Percentiles rank a stretch among this genome's conserved stretches.
These are phyloP conservation scores for Penicillium psychrosexuale DNA, from an alignment of 2,329 filamentous ascomycete species.

Conservation along the genomic window DNA sequence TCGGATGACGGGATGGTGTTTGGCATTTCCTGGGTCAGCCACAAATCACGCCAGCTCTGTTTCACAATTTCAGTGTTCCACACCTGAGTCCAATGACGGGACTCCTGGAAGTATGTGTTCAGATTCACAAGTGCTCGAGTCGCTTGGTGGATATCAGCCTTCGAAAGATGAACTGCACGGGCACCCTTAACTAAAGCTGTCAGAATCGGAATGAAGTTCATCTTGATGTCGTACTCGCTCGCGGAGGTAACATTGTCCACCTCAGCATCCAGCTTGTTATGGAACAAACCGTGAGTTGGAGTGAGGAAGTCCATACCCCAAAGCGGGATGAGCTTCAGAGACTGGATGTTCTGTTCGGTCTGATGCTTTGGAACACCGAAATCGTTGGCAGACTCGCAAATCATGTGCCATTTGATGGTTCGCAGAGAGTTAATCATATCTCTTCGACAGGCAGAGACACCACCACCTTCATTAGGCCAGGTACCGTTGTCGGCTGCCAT, in stretches of 20 bases:
- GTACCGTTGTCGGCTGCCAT: slow-evolving; percentile 54
- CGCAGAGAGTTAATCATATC: slow-evolving; percentile 55
- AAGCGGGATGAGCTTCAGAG: slow-evolving; percentile 53
- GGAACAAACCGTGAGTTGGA: slow-evolving; percentile 54
- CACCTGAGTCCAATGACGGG: slow-evolving; percentile 49
- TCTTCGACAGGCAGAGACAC: slow-evolving; percentile 55
- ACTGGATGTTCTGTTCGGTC: slow-evolving; percentile 55
- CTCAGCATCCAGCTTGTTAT: slow-evolving; percentile 53
- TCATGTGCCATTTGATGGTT: slow-evolving; percentile 55
- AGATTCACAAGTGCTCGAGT: slow-evolving; percentile 50
- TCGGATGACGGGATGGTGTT: slow-evolving; percentile 36
- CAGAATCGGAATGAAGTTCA: slow-evolving; percentile 54
- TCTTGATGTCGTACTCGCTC: slow-evolving; percentile 49
- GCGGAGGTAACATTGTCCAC: slow-evolving; percentile 49
- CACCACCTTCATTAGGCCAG: slow-evolving; percentile 54
- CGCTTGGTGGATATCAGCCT: slow-evolving; percentile 44
- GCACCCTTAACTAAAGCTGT: slow-evolving; percentile 51
- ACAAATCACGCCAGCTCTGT: slow-evolving; percentile 47
- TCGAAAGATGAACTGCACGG: slow-evolving; percentile 45
- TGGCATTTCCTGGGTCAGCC: slow-evolving; percentile 47
- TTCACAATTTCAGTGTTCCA: slow-evolving; percentile 48
- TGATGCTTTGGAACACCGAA: slow-evolving; percentile 56
- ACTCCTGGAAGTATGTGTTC: slow-evolving; percentile 50
- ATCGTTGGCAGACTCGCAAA: slow-evolving; percentile 56
- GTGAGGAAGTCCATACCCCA: slow-evolving; percentile 55